A percentile compares a stretch with the other conserved stretches of the same genome.
These are phyloP conservation scores for Panaeolus cyanescens DNA, from an alignment of 768 basidiomycete species.

Conservation along the genomic window DNA sequence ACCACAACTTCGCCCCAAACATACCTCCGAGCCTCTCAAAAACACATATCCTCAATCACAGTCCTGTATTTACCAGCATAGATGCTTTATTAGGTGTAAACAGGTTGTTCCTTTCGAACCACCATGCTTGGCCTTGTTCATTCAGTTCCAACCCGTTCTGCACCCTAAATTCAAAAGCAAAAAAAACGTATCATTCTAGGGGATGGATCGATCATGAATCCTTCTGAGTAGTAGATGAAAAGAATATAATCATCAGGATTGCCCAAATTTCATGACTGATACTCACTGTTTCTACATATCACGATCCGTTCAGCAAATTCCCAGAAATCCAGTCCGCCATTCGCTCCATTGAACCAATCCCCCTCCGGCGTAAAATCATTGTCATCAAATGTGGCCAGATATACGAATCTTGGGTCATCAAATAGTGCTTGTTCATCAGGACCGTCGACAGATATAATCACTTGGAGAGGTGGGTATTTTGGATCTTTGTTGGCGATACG, in stretches of 20 bases:
- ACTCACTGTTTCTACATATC: background rate
- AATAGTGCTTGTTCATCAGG: background rate
- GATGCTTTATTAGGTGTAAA: too few relatives aligned
- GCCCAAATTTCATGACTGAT: background rate
- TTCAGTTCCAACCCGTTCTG: background rate
- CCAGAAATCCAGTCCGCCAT: background rate
- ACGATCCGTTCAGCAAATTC: background rate
- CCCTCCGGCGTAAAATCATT: background rate
- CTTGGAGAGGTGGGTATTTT: background rate
- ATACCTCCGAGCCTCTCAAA: background rate
- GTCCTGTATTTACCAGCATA: background rate
- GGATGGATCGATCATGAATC: background rate
- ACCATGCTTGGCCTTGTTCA: background rate
- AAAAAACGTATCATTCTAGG: background rate
- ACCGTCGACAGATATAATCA: background rate
- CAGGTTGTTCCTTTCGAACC: background rate
- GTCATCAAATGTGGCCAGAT: background rate
- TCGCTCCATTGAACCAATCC: background rate
- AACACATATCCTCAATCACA: background rate
- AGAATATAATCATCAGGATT: background rate
- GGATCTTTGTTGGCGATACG: background rate
- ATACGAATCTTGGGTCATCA: background rate
- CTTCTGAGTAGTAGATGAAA: background rate
- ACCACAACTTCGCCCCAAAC: slow-evolving; percentile 8
- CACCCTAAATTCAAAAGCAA: background rate